Evolutionary conservation across 2,329 filamentous ascomycete species (phyloP), one percentile per base, ranked within the genome.

Genomic region (Phialophora macrospora): DNA sequence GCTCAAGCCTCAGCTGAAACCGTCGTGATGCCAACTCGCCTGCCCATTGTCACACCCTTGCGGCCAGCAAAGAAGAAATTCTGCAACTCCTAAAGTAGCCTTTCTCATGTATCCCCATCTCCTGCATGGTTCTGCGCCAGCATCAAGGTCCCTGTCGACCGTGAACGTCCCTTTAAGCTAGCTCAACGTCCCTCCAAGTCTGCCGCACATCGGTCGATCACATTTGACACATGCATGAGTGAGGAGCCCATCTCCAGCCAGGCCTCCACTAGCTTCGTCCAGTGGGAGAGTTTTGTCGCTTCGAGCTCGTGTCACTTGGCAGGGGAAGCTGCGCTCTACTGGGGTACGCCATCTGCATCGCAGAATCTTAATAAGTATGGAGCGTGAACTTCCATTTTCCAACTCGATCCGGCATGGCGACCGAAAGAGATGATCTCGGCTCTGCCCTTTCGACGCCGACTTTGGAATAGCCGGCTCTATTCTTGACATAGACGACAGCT

Each of bases 261-360:
- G 38, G 38, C 38, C 38, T 44, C 38, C 38, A 44, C 38, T 20
- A 5, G 14, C 8, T 1, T 41, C 48, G 58, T 26, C 58, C 58
- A 60, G 48, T 60, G 58, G 58, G 58, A 57, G 60, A 62, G 30
- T 62, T 62, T 62, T 55, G 20, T 55, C 28, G 6, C 20, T 5
- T 3, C 32, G 34, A 52, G 38, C 24, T 17, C 32, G 28, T 22
- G 46, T 24, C 38, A n/a, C 62, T 66, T 66, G 64, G 64, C 64
- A 66, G 64, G 64, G 64, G 64, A 63, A 46, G 57, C 41, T 51
- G 34, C 55, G 22, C 28, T 62, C 49, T 54, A 20, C 11, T n/a
- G 20, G 26, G 32, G 9, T 20, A 11, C 20, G 44, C 26, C 48
- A 32, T 55, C 20, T 28, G 20, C 55, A 22, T 30, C n/a, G 17